These are phyloP conservation scores for Tillandsia leiboldiana DNA, from an alignment of 176 grass and related monocot genomes.

Conservation along the genomic window DNA sequence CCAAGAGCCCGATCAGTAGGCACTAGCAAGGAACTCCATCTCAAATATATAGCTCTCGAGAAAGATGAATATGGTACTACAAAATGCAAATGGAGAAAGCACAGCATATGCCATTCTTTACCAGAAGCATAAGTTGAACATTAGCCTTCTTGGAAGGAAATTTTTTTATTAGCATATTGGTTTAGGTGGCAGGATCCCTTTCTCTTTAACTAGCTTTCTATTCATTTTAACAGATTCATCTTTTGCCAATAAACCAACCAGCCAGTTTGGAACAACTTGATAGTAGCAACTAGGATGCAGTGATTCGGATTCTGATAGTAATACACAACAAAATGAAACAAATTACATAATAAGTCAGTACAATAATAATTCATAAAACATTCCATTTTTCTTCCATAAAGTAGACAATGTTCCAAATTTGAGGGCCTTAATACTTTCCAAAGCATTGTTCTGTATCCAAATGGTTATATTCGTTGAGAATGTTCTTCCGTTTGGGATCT, in stretches of 20 bases:
- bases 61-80: constrained; percentile 9
- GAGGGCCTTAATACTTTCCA: background rate
- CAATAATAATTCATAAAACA: background rate
- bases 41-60: constrained; percentile 22
- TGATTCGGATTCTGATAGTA: background rate
- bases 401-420: constrained; percentile 3
- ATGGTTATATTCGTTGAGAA: constrained; percentile 10
- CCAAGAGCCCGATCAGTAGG: background rate
- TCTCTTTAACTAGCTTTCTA: constrained; percentile 11
- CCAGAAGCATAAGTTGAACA: constrained; percentile 13
- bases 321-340: background rate
- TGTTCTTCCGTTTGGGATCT: constrained; percentile 8
- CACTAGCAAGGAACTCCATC: constrained; percentile 4
- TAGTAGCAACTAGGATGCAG: constrained; percentile 3
- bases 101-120: constrained; percentile 1
- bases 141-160: constrained; percentile 9
- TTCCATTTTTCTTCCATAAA: constrained; percentile 16
- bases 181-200: background rate
- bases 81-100: constrained; percentile 12
- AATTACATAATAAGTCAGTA: background rate
- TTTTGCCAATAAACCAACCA: background rate
- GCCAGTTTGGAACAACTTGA: constrained; percentile 3
- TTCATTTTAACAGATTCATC: background rate
- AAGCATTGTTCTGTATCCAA: constrained; percentile 9
- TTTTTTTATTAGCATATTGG: no score